Conservation (phyloP, 2,329 filamentous ascomycete species). For the Aspergillus pseudoviridinutans region DNA sequence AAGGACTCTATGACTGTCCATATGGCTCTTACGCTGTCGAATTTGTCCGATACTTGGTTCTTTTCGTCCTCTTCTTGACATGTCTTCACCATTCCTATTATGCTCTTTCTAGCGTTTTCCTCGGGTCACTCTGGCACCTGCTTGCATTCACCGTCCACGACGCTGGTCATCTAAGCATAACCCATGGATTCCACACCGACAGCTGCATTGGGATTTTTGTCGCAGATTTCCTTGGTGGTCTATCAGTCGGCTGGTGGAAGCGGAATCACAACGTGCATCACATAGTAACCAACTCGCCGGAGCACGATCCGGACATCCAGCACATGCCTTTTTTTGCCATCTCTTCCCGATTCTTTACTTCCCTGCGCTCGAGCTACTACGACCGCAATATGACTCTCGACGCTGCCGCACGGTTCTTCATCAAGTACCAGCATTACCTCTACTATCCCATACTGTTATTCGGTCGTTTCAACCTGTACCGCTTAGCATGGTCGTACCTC, state of each 20-base stretch:
- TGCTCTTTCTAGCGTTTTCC: slow-evolving; percentile 63
- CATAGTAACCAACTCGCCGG: slow-evolving; percentile 92
- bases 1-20: slow-evolving; percentile 74
- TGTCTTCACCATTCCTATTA: slow-evolving; percentile 65
- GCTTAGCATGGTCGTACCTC: slow-evolving; percentile 74
- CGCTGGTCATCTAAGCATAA: slow-evolving; percentile 95
- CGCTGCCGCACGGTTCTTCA: slow-evolving; percentile 62
- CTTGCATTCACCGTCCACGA: slow-evolving; percentile 92
- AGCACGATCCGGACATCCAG: slow-evolving; percentile 94
- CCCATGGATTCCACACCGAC: slow-evolving; percentile 80
- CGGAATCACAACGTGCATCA: slow-evolving; percentile 94
- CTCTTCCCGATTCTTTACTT: slow-evolving; percentile 66
- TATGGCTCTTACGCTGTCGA: slow-evolving; percentile 73
- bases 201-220: slow-evolving; percentile 83
- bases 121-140: slow-evolving; percentile 90
- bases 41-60: slow-evolving; percentile 59
- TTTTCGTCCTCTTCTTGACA: slow-evolving; percentile 49
- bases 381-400: slow-evolving; percentile 76
- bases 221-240: slow-evolving; percentile 81
- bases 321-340: slow-evolving; percentile 87
- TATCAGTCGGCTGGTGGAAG: slow-evolving; percentile 97
- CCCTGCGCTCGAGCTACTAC: slow-evolving; percentile 75
- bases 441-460: slow-evolving; percentile 80
- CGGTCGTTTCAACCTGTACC: slow-evolving; percentile 83
- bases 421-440: slow-evolving; percentile 72